Conservation (phyloP, 2,329 filamentous ascomycete species). For the Trichoderma arundinaceum region DNA sequence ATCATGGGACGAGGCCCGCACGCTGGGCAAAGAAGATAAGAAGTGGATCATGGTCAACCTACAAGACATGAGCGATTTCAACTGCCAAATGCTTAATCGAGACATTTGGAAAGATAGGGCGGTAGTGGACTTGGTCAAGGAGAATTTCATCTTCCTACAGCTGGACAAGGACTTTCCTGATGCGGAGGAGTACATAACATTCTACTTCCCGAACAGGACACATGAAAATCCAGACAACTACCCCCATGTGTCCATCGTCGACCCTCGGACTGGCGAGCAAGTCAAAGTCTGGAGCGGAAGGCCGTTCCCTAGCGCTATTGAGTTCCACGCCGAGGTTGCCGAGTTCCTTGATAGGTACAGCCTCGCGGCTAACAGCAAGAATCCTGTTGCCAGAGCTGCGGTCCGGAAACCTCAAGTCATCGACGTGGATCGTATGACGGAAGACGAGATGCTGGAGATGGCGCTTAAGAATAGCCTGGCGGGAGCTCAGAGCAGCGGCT, state of each 20-base stretch:
- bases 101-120: conserved; percentile 92
- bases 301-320: conserved; percentile 74
- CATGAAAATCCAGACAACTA: conserved; percentile 88
- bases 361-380: conserved; percentile 84
- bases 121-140: conserved; percentile 78
- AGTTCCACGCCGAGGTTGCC: conserved; percentile 89
- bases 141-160: conserved; percentile 96
- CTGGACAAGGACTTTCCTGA: conserved; percentile 85
- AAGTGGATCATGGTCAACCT: conserved; percentile 98
- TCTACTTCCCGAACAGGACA: conserved; percentile 76
- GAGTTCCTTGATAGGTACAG: conserved; percentile 99
- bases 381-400: conserved; percentile 75
- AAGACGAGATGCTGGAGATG: conserved; percentile 96
- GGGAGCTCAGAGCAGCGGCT: conserved; percentile 43
- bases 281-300: conserved; percentile 94
- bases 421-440: conserved; percentile 87
- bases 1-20: conserved; percentile 82
- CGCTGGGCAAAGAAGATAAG: conserved; percentile 82
- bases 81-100: conserved; percentile 90
- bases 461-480: conserved; percentile 87
- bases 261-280: conserved; percentile 94
- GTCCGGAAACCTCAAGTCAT: conserved; percentile 70
- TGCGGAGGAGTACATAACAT: conserved; percentile 81
- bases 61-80: conserved; percentile 90
- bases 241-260: conserved; percentile 93